Evolutionary conservation across 768 basidiomycete species (phyloP).

Genomic region (Leccinum incarnatum): DNA sequence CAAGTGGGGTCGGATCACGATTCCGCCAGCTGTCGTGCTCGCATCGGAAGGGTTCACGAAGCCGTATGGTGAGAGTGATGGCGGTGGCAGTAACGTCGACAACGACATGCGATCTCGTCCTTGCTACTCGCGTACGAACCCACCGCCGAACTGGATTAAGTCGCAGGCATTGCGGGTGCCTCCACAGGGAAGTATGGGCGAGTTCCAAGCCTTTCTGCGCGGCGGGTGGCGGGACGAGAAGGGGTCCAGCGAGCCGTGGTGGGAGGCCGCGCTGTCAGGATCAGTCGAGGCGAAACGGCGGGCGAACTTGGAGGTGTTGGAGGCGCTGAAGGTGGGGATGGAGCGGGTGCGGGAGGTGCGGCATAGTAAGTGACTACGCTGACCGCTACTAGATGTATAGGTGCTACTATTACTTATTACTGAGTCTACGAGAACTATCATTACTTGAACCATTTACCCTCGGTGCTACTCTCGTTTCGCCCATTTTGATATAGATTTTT

Average conservation of each 20-base stretch:
- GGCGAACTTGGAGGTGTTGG: constrained; percentile 24
- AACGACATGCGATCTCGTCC: background rate
- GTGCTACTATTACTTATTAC: background rate
- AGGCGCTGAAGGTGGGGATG: constrained; percentile 22
- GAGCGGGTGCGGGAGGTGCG: constrained; percentile 18
- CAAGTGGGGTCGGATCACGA: constrained; percentile 69
- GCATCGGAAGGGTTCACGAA: constrained; percentile 55
- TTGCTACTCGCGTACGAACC: constrained; percentile 32
- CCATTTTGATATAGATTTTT: background rate
- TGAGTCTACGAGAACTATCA: background rate
- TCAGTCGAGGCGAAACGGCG: constrained; percentile 40
- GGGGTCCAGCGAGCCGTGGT: constrained; percentile 54
- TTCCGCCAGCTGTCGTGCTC: constrained; percentile 64
- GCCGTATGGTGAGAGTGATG: constrained; percentile 8
- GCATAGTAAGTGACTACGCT: background rate
- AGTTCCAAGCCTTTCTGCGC: constrained; percentile 42
- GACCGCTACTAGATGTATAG: background rate
- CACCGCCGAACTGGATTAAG: constrained; percentile 29
- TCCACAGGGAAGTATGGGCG: constrained; percentile 19
- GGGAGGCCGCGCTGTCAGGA: constrained; percentile 58
- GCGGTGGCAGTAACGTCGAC: background rate
- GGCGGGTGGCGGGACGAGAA: constrained; percentile 59
- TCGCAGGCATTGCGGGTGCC: constrained; percentile 22
- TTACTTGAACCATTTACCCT: background rate
- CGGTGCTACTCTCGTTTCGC: too few relatives aligned